phyloP scores from a whole-genome alignment of 75 land plant species.

The Cryptomeria japonica region DNA sequence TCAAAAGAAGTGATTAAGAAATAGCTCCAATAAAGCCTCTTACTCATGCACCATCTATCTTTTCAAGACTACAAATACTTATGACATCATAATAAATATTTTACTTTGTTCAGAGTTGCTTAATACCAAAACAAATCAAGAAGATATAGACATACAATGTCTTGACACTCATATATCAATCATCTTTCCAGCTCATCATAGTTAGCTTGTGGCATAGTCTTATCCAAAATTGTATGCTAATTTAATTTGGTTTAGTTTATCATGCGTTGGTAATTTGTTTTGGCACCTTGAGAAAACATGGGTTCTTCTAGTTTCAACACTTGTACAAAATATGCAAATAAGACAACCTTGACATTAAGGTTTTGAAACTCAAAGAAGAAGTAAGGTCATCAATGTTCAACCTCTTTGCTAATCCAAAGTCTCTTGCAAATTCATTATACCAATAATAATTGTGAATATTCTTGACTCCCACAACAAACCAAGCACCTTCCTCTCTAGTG shows the following conservation, averaged over 20 bases:
- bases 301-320: background rate
- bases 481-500: constrained; percentile 31
- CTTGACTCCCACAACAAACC: background rate
- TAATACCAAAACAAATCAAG: no score
- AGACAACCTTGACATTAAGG: background rate
- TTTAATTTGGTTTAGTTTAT: background rate
- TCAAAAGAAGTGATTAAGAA: no score
- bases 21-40: no score
- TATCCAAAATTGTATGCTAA: background rate
- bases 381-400: constrained; percentile 87
- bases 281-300: background rate
- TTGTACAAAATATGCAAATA: background rate
- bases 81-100: no score
- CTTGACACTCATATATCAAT: background rate
- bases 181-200: background rate
- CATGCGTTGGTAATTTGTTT: background rate
- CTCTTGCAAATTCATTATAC: constrained; percentile 54
- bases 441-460: background rate
- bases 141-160: background rate
- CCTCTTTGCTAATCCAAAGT: constrained; percentile 97
- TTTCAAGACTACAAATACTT: no score
- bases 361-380: constrained; percentile 72
- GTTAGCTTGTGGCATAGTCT: background rate
- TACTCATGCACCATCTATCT: no score
- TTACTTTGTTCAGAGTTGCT: no score